A percentile compares a stretch with the other conserved stretches of the same genome.
Conservation (phyloP, 768 basidiomycete species). For the Phanerochaete sordida region DNA sequence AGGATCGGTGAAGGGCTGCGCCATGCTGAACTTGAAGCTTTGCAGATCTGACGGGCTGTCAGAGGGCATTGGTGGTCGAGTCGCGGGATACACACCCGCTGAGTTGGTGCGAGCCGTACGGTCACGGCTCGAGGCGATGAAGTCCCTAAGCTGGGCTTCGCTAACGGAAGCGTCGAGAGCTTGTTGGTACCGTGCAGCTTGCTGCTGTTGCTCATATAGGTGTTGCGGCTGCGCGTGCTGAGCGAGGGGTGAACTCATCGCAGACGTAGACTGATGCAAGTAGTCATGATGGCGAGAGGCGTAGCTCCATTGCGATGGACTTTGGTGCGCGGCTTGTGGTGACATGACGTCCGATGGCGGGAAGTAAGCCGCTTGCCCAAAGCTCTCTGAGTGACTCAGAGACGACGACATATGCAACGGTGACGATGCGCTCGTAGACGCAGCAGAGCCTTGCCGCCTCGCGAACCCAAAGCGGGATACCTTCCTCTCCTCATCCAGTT, state of each 20-base stretch:
- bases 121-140: conserved; percentile 69
- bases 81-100: conserved; percentile 45
- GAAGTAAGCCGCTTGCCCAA: conserved; percentile 47
- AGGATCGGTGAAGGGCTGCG: conserved; percentile 63
- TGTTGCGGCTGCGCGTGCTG: conserved; percentile 44
- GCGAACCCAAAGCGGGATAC: conserved; percentile 83
- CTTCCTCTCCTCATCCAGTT: conserved; percentile 63
- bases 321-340: conserved; percentile 27
- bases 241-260: conserved; percentile 42
- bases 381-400: conserved; percentile 42
- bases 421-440: conserved; percentile 35
- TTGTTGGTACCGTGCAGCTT: conserved; percentile 43
- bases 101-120: conserved; percentile 35
- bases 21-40: conserved; percentile 30
- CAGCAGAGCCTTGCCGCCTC: conserved; percentile 57
- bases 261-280: conserved; percentile 32
- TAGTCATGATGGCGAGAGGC: conserved; percentile 40
- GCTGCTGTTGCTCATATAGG: conserved; percentile 28
- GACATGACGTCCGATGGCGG: conserved; percentile 30
- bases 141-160: conserved; percentile 74
- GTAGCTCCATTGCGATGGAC: conserved; percentile 43
- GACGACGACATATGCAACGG: conserved; percentile 57
- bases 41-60: conserved; percentile 30
- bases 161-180: conserved; percentile 59
- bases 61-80: background rate